phyloP scores from a whole-genome alignment of 1,139 yeast genomes.

The Yamadazyma dushanensis region DNA sequence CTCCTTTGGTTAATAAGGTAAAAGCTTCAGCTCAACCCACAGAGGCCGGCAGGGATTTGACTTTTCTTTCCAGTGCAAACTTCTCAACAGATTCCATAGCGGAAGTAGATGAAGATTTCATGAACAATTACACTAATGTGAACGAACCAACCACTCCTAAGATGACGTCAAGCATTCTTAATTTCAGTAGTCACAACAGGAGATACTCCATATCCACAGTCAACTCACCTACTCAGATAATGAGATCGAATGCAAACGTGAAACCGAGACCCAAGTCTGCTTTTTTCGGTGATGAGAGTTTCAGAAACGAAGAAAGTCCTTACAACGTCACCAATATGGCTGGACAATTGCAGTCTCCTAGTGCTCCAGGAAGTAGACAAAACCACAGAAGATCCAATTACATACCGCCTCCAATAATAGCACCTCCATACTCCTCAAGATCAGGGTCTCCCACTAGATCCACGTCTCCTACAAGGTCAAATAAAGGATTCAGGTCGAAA shows the following conservation, averaged over 20 bases:
- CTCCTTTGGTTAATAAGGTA: constrained; percentile 8
- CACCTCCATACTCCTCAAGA: constrained; percentile 17
- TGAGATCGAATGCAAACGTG: constrained; percentile 15
- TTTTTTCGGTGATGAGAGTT: constrained; percentile 20
- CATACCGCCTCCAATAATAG: constrained; percentile 18
- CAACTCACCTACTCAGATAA: constrained; percentile 18
- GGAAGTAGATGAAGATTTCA: constrained; percentile 17
- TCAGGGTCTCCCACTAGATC: constrained; percentile 32
- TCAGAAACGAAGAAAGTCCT: constrained; percentile 12
- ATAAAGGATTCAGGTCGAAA: constrained; percentile 29
- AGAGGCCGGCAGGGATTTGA: constrained; percentile 7
- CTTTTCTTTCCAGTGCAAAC: constrained; percentile 38
- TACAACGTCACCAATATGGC: constrained; percentile 3
- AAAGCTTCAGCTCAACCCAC: background rate
- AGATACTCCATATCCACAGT: constrained; percentile 25
- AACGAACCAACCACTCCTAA: constrained; percentile 10
- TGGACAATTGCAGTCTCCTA: constrained; percentile 8
- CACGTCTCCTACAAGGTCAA: constrained; percentile 32
- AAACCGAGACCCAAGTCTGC: constrained; percentile 43
- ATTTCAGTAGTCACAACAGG: constrained; percentile 13
- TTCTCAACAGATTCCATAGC: constrained; percentile 44
- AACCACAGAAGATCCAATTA: constrained; percentile 12
- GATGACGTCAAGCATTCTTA: constrained; percentile 1
- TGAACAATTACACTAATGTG: background rate
- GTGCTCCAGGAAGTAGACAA: constrained; percentile 2